These are phyloP conservation scores for Colletotrichum chrysophilum DNA, from an alignment of 2,329 filamentous ascomycete species.

Conservation along the genomic window DNA sequence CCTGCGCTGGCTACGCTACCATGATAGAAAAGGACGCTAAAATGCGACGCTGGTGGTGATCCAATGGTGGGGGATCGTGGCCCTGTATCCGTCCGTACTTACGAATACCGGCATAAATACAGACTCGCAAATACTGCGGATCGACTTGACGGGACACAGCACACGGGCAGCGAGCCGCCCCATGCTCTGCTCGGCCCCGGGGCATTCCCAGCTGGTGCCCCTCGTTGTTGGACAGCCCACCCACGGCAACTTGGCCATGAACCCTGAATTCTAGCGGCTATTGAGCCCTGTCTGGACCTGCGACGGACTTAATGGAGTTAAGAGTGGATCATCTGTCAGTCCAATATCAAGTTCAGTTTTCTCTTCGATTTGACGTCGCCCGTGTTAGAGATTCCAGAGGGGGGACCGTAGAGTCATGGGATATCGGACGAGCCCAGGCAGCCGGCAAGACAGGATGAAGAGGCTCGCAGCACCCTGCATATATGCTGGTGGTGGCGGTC, in stretches of 20 bases:
- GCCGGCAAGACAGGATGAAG: not conserved
- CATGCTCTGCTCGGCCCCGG: not conserved
- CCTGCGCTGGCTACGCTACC: not conserved
- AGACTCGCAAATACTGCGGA: not conserved
- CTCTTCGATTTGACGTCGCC: not conserved
- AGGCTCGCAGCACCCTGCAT: not conserved
- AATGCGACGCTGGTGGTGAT: not conserved
- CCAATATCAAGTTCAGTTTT: not conserved
- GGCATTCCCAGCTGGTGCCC: not conserved
- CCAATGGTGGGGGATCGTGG: not conserved
- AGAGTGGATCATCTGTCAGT: not conserved
- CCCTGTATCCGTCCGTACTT: not conserved
- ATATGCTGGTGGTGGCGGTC: not conserved
- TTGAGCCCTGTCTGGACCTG: not conserved
- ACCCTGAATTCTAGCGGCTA: conserved; percentile 1
- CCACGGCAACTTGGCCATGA: not conserved
- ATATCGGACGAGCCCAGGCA: not conserved
- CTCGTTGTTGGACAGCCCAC: not conserved
- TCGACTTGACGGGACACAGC: not conserved
- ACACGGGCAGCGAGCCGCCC: not conserved
- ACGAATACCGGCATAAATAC: not conserved
- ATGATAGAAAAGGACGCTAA: not conserved
- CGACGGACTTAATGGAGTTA: conserved; percentile 16
- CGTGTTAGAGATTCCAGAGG: not conserved
- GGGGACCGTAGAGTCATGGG: not conserved